Conservation (phyloP, 2,329 filamentous ascomycete genomes). For the Microascus cirrosus region DNA sequence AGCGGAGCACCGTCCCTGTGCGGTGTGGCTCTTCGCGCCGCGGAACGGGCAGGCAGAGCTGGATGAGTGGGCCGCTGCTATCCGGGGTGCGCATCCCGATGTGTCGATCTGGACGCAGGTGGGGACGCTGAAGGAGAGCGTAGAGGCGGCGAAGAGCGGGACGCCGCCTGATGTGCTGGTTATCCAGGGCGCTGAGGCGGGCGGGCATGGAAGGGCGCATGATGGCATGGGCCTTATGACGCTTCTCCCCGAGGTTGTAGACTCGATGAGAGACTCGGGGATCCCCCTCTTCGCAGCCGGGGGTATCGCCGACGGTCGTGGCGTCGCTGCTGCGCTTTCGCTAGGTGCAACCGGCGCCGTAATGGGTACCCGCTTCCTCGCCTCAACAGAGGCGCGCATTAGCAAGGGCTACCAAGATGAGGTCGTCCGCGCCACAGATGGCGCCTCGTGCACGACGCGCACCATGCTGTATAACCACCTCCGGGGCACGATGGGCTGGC, state of each 20-base stretch:
- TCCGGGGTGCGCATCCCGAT: constrained; percentile 15
- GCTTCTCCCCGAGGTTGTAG: constrained; percentile 36
- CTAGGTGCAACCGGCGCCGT: constrained; percentile 42
- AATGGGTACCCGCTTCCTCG: constrained; percentile 55
- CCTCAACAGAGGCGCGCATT: constrained; percentile 27
- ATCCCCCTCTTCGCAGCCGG: constrained; percentile 39
- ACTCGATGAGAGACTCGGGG: constrained; percentile 13
- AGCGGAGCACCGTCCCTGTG: constrained; percentile 5
- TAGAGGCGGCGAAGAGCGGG: constrained; percentile 22
- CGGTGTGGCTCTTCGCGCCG: constrained; percentile 35
- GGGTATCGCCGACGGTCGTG: constrained; percentile 42
- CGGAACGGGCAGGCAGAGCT: constrained; percentile 15
- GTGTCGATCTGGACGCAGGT: constrained; percentile 43
- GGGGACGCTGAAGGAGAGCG: constrained; percentile 33
- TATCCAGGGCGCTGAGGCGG: constrained; percentile 40
- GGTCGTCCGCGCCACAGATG: constrained; percentile 25
- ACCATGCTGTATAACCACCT: constrained; percentile 32
- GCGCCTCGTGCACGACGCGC: constrained; percentile 24
- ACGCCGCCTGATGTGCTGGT: constrained; percentile 36
- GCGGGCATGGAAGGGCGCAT: constrained; percentile 36
- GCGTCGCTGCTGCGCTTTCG: constrained; percentile 36
- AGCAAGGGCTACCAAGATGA: constrained; percentile 28
- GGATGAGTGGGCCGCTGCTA: background rate
- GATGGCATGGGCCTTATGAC: constrained; percentile 32
- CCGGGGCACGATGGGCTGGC: constrained; percentile 30